Conservation (phyloP, 2,329 filamentous ascomycete genomes). For the Ramichloridium luteum region DNA sequence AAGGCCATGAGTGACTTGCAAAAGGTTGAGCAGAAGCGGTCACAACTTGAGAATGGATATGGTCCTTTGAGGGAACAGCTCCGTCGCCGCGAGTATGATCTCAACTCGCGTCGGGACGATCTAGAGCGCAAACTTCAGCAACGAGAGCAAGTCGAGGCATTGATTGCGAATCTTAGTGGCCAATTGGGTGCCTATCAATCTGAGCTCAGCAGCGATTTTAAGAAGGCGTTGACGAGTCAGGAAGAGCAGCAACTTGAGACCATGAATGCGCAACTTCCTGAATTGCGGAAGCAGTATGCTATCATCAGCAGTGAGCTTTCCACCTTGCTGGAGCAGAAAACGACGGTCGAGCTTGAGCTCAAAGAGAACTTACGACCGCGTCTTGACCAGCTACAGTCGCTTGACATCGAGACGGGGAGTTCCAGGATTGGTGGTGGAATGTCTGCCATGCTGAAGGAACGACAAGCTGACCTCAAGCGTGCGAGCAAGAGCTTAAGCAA, state of each 20-base stretch:
- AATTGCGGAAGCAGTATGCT: constrained; percentile 64
- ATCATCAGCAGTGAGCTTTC: constrained; percentile 61
- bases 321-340: constrained; percentile 69
- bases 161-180: constrained; percentile 47
- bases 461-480: constrained; percentile 69
- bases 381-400: constrained; percentile 71
- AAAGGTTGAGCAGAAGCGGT: constrained; percentile 66
- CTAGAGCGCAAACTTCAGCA: constrained; percentile 58
- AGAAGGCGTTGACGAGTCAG: constrained; percentile 70
- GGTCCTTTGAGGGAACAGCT: constrained; percentile 69
- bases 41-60: constrained; percentile 69
- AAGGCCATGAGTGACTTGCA: constrained; percentile 70
- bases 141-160: constrained; percentile 56
- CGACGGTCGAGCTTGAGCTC: constrained; percentile 72
- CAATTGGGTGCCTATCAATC: constrained; percentile 65
- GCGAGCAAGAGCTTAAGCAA: constrained; percentile 55
- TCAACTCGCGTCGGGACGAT: constrained; percentile 60
- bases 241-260: constrained; percentile 72
- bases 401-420: constrained; percentile 54
- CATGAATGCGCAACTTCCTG: constrained; percentile 56
- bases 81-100: constrained; percentile 57
- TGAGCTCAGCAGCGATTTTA: constrained; percentile 77
- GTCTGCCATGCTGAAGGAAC: constrained; percentile 57
- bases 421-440: constrained; percentile 43
- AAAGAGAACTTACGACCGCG: constrained; percentile 80